Percentiles rank a stretch among this genome's conserved stretches.
These are phyloP conservation scores for Suillus americanus DNA, from an alignment of 768 basidiomycete species.

Conservation along the genomic window DNA sequence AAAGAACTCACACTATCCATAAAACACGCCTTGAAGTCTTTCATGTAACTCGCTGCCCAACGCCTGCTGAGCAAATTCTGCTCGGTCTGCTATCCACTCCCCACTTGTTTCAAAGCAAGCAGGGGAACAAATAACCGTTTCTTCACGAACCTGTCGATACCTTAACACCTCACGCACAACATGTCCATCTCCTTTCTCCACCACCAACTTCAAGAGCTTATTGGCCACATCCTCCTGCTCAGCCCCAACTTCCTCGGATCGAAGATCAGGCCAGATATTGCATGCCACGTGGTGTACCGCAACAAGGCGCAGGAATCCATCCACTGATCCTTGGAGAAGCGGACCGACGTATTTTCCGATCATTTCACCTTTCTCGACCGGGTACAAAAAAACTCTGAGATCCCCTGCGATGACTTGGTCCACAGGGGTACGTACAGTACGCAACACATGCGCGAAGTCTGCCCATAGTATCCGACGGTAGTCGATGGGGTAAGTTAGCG, in stretches of 20 bases:
- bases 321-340: constrained; percentile 41
- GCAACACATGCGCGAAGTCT: constrained; percentile 66
- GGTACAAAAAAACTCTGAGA: constrained; percentile 66
- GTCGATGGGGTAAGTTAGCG: constrained; percentile 77
- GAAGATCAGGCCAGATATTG: constrained; percentile 70
- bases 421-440: constrained; percentile 52
- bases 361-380: constrained; percentile 62
- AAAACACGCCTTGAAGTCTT: constrained; percentile 3
- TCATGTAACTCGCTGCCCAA: constrained; percentile 7
- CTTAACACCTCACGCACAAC: constrained; percentile 52
- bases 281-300: constrained; percentile 80
- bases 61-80: neutral
- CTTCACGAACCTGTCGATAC: constrained; percentile 52
- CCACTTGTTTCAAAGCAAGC: constrained; percentile 43
- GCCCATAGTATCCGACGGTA: constrained; percentile 84
- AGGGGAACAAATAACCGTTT: constrained; percentile 44
- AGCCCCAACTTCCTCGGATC: constrained; percentile 16
- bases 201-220: constrained; percentile 52
- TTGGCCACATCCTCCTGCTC: constrained; percentile 20
- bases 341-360: constrained; percentile 63
- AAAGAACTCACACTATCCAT: neutral
- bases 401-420: constrained; percentile 54
- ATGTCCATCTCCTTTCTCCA: constrained; percentile 47
- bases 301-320: constrained; percentile 63
- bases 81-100: constrained; percentile 11